Evolutionary conservation across 2,329 filamentous ascomycete genomes (phyloP).

Genomic region (Diaporthe nobilis): DNA sequence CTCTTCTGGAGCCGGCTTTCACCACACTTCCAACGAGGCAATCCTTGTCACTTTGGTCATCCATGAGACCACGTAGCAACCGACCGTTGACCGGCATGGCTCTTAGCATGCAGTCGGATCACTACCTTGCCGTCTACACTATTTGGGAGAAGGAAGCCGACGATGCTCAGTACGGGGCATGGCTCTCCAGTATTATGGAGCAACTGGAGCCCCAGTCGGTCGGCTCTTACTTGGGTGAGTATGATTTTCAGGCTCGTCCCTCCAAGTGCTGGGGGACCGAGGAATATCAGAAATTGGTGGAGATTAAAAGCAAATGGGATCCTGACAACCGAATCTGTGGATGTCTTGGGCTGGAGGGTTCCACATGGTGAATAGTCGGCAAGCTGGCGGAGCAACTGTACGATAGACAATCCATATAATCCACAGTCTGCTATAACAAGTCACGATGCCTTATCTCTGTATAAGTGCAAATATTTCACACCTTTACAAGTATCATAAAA

Average conservation of each 20-base stretch:
- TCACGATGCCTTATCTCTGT: too few relatives aligned
- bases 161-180: background rate
- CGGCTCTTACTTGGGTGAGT: conserved; percentile 7
- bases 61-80: conserved; percentile 1
- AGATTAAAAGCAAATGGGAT: background rate
- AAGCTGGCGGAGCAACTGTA: background rate
- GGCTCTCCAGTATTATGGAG: background rate
- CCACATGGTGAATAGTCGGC: background rate
- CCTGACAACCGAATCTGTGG: background rate
- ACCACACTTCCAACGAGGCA: conserved; percentile 11
- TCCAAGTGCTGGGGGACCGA: background rate
- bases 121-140: background rate
- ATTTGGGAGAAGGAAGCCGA: background rate
- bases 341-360: conserved; percentile 1
- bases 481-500: too few relatives aligned
- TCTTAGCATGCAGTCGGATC: conserved; percentile 18
- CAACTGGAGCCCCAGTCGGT: background rate
- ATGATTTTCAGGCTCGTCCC: conserved; percentile 3
- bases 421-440: too few relatives aligned
- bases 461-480: too few relatives aligned
- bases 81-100: background rate
- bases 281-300: background rate
- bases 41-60: conserved; percentile 13
- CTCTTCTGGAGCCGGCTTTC: background rate
- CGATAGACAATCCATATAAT: too few relatives aligned